Evolutionary conservation across 148 eudicot species (phyloP), one percentile per base, ranked within the genome.

Genomic region (Arctostaphylos glauca): DNA sequence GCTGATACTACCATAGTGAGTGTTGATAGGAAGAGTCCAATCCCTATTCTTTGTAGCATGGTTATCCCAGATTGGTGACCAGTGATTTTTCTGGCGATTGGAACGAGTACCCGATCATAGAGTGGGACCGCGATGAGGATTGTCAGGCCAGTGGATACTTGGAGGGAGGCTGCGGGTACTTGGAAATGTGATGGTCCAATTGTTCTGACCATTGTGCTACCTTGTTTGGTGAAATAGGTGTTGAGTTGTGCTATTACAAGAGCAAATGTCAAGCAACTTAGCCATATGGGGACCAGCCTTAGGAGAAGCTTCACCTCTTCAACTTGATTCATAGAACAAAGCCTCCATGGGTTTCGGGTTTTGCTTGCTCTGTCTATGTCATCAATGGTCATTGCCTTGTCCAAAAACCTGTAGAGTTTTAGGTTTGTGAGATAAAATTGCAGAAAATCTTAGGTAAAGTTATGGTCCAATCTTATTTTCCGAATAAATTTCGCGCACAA

Each of bases 211-310:
- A 93, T 83, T 14, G 97, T 93, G 87, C 86, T 85, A 48, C 88
- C 93, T 92, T 93, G 97, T 70, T 93, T 93, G 83, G 90, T 88
- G 86, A 93, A 93, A 87, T 86, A 93, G 6, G 97, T 93, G 71
- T 89, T 88, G 5, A 83, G 90, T 86, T 93, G 97, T 15, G 94
- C 88, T 2, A 86, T 88, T 8, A 91, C 84, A 5, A 91, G 84
- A 5, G 90, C 90, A 25, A 88, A 92, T 74, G 86, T 92, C 73
- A 92, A 84, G 80, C 91, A 87, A 76, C 89, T 86, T 84, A 87
- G 25, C 97, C 97, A 93, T 23, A 93, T 70, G 25, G 97, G 97
- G 71, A 93, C 74, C 23, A 93, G 80, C 0, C 93, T 85, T 38
- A 93, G 59, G 15, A 93, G 48, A 1, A 90, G 91, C 73, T 93